Evolutionary conservation across 192 early-diverging fungal species (phyloP).

Genomic region (Coemansia sp.): DNA sequence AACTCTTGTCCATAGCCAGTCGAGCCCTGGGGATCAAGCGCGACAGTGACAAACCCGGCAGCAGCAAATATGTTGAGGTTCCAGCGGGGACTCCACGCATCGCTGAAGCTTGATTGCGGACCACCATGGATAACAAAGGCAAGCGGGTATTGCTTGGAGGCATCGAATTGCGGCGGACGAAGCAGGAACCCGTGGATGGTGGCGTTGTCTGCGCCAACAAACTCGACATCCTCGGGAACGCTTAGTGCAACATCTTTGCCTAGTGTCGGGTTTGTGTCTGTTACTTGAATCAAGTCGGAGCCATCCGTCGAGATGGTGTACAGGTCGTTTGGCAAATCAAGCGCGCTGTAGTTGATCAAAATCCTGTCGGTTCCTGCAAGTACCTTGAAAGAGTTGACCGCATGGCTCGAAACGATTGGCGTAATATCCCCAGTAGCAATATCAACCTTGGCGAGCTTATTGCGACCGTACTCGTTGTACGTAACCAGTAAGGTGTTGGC

Average conservation of each 20-base stretch:
- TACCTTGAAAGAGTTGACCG: constrained; percentile 47
- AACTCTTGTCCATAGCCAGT: constrained; percentile 80
- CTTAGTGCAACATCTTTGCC: constrained; percentile 45
- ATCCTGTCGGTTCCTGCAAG: constrained; percentile 45
- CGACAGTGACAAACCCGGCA: constrained; percentile 69
- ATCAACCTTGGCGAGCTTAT: constrained; percentile 64
- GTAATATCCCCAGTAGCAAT: constrained; percentile 52
- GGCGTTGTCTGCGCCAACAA: constrained; percentile 58
- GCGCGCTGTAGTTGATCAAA: constrained; percentile 54
- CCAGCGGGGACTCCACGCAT: constrained; percentile 66
- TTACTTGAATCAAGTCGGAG: constrained; percentile 38
- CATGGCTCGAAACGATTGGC: constrained; percentile 53
- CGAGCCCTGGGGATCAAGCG: constrained; percentile 75
- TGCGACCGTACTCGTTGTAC: constrained; percentile 66
- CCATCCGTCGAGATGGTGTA: constrained; percentile 43
- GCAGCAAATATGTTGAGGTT: constrained; percentile 74
- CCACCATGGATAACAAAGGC: constrained; percentile 85
- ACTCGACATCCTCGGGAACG: too few relatives aligned
- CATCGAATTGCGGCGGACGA: constrained; percentile 54
- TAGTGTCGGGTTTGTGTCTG: constrained; percentile 42
- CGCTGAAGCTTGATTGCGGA: constrained; percentile 62
- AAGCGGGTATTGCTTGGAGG: constrained; percentile 64
- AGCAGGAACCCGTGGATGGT: constrained; percentile 49
- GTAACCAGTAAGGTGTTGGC: constrained; percentile 60
- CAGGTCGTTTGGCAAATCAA: constrained; percentile 54